These are phyloP conservation scores for Lipomyces anomalus DNA, from an alignment of 805 yeast species.

Conservation along the genomic window DNA sequence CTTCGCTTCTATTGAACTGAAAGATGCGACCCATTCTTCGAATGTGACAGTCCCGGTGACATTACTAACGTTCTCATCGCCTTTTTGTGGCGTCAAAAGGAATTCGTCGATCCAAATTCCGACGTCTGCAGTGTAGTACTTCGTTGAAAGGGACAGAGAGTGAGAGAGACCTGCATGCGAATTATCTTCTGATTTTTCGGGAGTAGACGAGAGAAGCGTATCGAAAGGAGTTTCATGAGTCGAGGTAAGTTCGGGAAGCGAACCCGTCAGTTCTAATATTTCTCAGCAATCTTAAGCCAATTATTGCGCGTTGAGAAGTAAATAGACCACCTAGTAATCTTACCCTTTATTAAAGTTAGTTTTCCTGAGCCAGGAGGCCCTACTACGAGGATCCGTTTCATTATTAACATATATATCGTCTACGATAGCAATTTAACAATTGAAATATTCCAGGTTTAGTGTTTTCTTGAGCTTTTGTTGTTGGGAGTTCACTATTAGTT, in stretches of 20 bases:
- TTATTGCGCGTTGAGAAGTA: background rate
- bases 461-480: no score
- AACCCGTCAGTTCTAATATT: conserved; percentile 29
- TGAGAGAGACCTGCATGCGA: conserved; percentile 31
- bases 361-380: conserved; percentile 36
- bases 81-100: conserved; percentile 26
- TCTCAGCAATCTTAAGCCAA: background rate
- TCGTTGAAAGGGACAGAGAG: conserved; percentile 27
- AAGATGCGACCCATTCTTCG: conserved; percentile 32
- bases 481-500: no score
- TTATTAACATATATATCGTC: no score
- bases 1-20: conserved; percentile 32
- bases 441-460: no score
- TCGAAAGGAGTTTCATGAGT: conserved; percentile 1
- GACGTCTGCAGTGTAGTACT: conserved; percentile 35
- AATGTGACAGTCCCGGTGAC: no score
- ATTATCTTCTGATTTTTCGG: background rate
- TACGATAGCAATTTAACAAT: no score
- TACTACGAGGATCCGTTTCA: conserved; percentile 25
- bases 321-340: background rate
- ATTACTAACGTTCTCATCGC: conserved; percentile 10
- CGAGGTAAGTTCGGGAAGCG: conserved; percentile 19
- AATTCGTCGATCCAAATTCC: conserved; percentile 36
- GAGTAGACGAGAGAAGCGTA: background rate
- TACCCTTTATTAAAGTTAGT: conserved; percentile 30